Conservation (phyloP, 345 rosid species). For the Nasturtium officinale region DNA sequence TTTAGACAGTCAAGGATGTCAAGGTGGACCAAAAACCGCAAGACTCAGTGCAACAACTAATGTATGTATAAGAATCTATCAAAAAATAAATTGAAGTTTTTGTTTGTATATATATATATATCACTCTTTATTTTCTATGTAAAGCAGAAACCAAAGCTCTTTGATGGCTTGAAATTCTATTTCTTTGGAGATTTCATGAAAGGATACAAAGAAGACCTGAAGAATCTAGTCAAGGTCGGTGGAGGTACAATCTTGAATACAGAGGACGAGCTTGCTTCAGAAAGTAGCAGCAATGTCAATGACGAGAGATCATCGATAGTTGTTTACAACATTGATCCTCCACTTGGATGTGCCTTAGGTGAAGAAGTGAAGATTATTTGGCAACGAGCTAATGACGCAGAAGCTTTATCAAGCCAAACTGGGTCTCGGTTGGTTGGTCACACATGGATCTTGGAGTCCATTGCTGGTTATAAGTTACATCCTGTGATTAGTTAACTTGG, state of each 20-base stretch:
- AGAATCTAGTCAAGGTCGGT: slow-evolving; percentile 56
- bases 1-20: slow-evolving; percentile 71
- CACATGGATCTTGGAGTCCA: slow-evolving; percentile 81
- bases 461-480: slow-evolving; percentile 66
- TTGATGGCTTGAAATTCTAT: slow-evolving; percentile 60
- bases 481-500: slow-evolving; percentile 36
- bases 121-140: slow-evolving; percentile 19
- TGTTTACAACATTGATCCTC: slow-evolving; percentile 71
- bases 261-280: slow-evolving; percentile 47
- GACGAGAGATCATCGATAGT: slow-evolving; percentile 42
- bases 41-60: slow-evolving; percentile 60
- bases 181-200: slow-evolving; percentile 59
- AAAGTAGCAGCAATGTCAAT: slow-evolving; percentile 20
- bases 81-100: background rate
- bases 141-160: slow-evolving; percentile 72
- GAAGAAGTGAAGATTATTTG: slow-evolving; percentile 74
- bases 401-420: slow-evolving; percentile 55
- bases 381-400: slow-evolving; percentile 70
- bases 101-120: background rate
- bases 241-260: slow-evolving; percentile 64
- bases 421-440: slow-evolving; percentile 61
- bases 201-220: slow-evolving; percentile 71
- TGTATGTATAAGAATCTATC: slow-evolving; percentile 42
- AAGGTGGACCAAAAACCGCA: slow-evolving; percentile 70
- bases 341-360: slow-evolving; percentile 59